A percentile compares a stretch with the other conserved stretches of the same genome.
Conservation (phyloP, 163 green algal genomes). For the Scenedesmus sp. region DNA sequence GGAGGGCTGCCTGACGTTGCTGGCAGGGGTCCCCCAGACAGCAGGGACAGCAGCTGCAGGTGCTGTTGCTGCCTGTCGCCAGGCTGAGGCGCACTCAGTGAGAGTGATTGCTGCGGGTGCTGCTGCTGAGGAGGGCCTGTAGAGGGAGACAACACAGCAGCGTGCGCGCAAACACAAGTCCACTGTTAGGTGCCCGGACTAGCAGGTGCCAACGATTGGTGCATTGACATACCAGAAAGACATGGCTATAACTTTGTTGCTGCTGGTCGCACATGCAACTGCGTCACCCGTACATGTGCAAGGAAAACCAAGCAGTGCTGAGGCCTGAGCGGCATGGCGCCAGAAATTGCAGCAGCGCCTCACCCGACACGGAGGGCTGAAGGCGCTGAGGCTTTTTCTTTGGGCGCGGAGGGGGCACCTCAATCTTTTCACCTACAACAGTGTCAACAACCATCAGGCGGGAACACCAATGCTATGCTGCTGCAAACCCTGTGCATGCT, state of each 20-base stretch:
- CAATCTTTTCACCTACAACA: conserved; percentile 65
- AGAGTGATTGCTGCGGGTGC: conserved; percentile 4
- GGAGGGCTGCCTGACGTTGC: neutral
- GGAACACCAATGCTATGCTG: neutral
- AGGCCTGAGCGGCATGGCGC: neutral
- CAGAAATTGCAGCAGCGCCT: neutral
- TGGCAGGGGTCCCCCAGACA: neutral
- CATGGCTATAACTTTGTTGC: neutral
- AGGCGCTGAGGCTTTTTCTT: conserved; percentile 81
- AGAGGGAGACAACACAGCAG: neutral
- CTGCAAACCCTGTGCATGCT: neutral
- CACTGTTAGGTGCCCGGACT: neutral
- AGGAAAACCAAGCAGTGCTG: neutral
- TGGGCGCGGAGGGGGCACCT: conserved; percentile 87
- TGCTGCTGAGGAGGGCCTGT: neutral
- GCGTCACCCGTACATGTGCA: neutral
- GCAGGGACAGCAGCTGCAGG: neutral
- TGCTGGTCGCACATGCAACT: neutral
- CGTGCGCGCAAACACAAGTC: neutral
- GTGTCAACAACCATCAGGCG: neutral
- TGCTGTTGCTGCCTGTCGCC: conserved; percentile 3
- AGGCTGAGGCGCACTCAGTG: no score
- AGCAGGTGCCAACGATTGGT: no score
- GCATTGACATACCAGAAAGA: neutral
- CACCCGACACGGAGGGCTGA: conserved; percentile 22